A percentile compares a stretch with the other conserved stretches of the same genome.
Conservation (phyloP, 495 filamentous ascomycete genomes). For the Aspergillus panamensis region DNA sequence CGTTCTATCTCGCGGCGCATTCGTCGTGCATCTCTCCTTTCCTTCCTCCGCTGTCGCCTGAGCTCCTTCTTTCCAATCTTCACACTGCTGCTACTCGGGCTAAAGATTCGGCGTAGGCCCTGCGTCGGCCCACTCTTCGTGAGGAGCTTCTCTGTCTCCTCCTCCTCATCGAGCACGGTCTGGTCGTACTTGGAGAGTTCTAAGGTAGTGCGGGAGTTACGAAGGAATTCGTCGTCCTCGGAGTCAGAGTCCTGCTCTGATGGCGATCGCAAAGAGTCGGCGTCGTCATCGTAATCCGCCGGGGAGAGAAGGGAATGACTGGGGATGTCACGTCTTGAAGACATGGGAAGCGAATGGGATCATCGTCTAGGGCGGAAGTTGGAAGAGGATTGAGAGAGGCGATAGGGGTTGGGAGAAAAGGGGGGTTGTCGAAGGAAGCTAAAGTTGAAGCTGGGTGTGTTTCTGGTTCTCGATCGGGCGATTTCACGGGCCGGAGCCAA, state of each 20-base stretch:
- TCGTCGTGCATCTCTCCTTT: slow-evolving; percentile 44
- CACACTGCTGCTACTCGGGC: slow-evolving; percentile 37
- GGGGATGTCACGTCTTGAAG: slow-evolving; percentile 23
- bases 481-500: slow-evolving; percentile 6
- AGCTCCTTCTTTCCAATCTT: slow-evolving; percentile 57
- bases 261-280: slow-evolving; percentile 59
- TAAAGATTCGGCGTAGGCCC: slow-evolving; percentile 50
- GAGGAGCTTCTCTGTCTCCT: slow-evolving; percentile 78
- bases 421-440: background rate
- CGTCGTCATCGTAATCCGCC: slow-evolving; percentile 63
- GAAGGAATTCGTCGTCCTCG: slow-evolving; percentile 67
- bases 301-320: slow-evolving; percentile 56
- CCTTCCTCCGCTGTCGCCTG: slow-evolving; percentile 41
- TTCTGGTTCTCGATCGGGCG: background rate
- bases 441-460: background rate
- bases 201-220: slow-evolving; percentile 60
- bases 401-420: background rate
- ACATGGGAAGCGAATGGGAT: slow-evolving; percentile 23
- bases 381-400: slow-evolving; percentile 10
- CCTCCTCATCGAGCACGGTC: slow-evolving; percentile 80
- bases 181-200: slow-evolving; percentile 71
- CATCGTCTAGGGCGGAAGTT: slow-evolving; percentile 1
- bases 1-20: slow-evolving; percentile 44
- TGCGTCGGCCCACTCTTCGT: slow-evolving; percentile 47
- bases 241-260: slow-evolving; percentile 74